A percentile compares a stretch with the other conserved stretches of the same genome.
These are phyloP conservation scores for Suhomyces bokatorum DNA, from an alignment of 1,139 yeast genomes.

Conservation along the genomic window DNA sequence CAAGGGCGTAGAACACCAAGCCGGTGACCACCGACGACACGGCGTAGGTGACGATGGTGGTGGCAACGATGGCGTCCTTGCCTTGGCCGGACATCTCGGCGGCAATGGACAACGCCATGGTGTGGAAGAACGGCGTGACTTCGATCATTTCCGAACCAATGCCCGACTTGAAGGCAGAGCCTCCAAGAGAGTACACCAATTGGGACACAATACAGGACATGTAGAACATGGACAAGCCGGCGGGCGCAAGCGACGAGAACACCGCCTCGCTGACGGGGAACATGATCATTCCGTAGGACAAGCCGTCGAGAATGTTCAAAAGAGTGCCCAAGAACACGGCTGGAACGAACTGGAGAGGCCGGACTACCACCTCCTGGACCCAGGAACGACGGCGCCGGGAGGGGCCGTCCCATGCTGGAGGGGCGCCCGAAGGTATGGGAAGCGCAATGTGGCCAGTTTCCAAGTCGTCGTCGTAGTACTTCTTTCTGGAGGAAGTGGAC, in stretches of 20 bases:
- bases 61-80: constrained; percentile 70
- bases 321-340: constrained; percentile 83
- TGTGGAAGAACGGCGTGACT: constrained; percentile 94
- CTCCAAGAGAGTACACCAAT: constrained; percentile 83
- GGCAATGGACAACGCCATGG: constrained; percentile 81
- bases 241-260: constrained; percentile 77
- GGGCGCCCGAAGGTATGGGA: neutral
- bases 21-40: constrained; percentile 86
- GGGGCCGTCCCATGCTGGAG: neutral
- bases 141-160: constrained; percentile 98
- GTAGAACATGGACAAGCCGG: constrained; percentile 92
- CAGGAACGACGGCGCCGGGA: constrained; percentile 4
- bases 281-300: constrained; percentile 96
- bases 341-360: constrained; percentile 58
- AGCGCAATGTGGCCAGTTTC: constrained; percentile 1
- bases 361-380: constrained; percentile 23
- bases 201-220: constrained; percentile 87
- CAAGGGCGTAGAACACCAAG: constrained; percentile 69
- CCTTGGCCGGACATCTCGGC: constrained; percentile 50
- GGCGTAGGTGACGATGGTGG: constrained; percentile 86
- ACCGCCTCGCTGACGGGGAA: constrained; percentile 85
- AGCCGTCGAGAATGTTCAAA: constrained; percentile 85
- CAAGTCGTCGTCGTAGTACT: constrained; percentile 8
- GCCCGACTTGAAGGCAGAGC: constrained; percentile 84
- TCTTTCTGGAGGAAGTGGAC: neutral